Base-by-base conservation (phyloP, 2,329 filamentous ascomycete species). In the Fusarium siculi region DNA sequence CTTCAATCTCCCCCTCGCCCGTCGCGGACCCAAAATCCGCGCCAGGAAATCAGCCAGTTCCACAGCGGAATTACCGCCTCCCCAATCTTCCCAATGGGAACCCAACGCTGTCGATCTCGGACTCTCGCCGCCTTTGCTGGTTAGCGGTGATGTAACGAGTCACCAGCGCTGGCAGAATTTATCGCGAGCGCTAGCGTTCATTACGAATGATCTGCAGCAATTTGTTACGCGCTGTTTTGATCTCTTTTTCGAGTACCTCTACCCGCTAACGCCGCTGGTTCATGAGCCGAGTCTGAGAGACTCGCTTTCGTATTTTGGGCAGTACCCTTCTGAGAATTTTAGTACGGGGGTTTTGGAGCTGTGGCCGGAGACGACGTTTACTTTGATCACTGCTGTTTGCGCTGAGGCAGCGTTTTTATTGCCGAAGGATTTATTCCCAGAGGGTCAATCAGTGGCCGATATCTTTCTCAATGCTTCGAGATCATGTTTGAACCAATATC, bases 371-470 rank as follows among this genome's bases (percentile, higher is more conserved):
- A 78, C 82, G 5, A 79, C 80, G 0, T 85, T 85, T 50, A 83
- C 83, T 1, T 68, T 85, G 19, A 80, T 85, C 49, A 84, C 83
- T 2, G 84, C 84, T n/a, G 80, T 85, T 3, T 85, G 83, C 18
- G 83, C 84, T 3, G 81, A 85, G 47, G 80, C 82, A 1, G 82
- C 81, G 4, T 84, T 84, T 56, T 66, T 84, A 30, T 68, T 85
- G 1, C 83, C 83, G 0, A 80, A 79, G 16, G 76, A 84, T 36
- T 66, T 84, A 9, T 85, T 85, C 53, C 80, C 83, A 12, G 77
- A 82, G 40, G 82, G 81, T 44, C 81, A 83, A 53, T 40, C 63
- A 0, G 76, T 84, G 14, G 82, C 80, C 16, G 79, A 83, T 30
- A 62, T 80, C 4, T 84, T 85, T 53, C 79, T 85, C 7, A 77